These are phyloP conservation scores for Claviceps sorghi DNA, from an alignment of 2,329 filamentous ascomycete species.

Conservation along the genomic window DNA sequence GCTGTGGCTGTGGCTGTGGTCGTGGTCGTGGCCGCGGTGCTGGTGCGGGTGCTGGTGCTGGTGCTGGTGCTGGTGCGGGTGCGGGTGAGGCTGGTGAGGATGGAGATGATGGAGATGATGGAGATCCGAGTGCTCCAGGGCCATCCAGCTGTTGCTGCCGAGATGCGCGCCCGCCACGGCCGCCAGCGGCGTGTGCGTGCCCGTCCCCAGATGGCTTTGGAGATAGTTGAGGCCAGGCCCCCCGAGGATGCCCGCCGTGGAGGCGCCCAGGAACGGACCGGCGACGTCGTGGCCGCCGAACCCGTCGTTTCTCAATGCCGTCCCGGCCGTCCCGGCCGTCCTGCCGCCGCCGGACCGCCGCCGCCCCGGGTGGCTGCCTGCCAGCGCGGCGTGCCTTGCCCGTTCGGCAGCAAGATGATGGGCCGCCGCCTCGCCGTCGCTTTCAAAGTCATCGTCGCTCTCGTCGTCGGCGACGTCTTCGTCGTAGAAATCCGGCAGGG, in stretches of 20 bases:
- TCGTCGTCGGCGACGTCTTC: slow-evolving; percentile 45
- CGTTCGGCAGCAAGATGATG: slow-evolving; percentile 10
- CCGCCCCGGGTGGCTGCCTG: slow-evolving; percentile 5
- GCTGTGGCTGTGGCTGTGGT: background rate
- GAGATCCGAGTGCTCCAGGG: slow-evolving; percentile 7
- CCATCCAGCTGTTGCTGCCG: slow-evolving; percentile 23
- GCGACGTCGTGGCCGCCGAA: slow-evolving; percentile 28
- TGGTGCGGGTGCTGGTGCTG: background rate
- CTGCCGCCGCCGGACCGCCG: background rate
- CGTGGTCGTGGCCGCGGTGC: too few species aligned
- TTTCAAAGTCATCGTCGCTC: slow-evolving; percentile 13
- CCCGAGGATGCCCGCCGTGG: slow-evolving; percentile 51
- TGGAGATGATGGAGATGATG: slow-evolving; percentile 6
- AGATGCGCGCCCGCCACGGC: slow-evolving; percentile 56
- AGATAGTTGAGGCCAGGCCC: slow-evolving; percentile 72
- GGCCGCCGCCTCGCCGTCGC: slow-evolving; percentile 22
- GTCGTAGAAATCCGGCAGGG: slow-evolving; percentile 92
- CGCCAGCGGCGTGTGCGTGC: slow-evolving; percentile 64
- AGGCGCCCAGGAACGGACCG: slow-evolving; percentile 42
- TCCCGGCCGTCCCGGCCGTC: slow-evolving; percentile 14
- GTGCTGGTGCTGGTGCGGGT: background rate
- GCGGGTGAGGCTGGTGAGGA: slow-evolving; percentile 13
- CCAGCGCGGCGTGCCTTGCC: slow-evolving; percentile 1
- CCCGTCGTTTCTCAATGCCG: slow-evolving; percentile 20
- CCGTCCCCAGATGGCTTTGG: slow-evolving; percentile 62